Base-by-base conservation (phyloP, 768 basidiomycete genomes). In the Panaeolus cyanescens region DNA sequence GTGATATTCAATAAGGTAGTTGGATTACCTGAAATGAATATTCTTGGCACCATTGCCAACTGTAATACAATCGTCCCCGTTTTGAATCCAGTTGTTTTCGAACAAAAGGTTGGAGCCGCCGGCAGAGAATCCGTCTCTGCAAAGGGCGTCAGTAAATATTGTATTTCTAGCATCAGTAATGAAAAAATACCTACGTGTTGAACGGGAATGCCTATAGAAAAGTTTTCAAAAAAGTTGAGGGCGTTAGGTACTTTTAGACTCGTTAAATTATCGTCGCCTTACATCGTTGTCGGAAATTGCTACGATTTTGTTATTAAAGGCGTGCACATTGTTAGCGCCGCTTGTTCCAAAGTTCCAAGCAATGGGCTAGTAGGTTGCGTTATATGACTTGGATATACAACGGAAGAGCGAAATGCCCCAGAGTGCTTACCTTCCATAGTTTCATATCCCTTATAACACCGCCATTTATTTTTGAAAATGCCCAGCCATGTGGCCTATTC, bases 21-120 rank as follows among this genome's bases (percentile, higher is more conserved):
- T 53, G 10, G 60, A 67, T 15, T 25, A 79, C 79, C 77, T 72
- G 72, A 81, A 86, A 59, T 77, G 75, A 40, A 87, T 83, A 59
- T 85, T 83, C 61, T 79, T 82, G 2, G 84, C 82, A 15, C 85
- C 85, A 64, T 72, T 85, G 0, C 81, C 80, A 40, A 87, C 83
- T 3, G 86, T 83, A 20, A 88, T 66, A 55, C 86, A 88, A 67
- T 88, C 86, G 59, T 88, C 86, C 3, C 85, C 86, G 58, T 87
- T 88, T 54, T 79, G 74, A 37, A 89, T 74, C 61, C 80, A 68
- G 59, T 87, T 87, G 66, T 83, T 75, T 66, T 87, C 86, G 62
- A 88, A 85, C 1, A 87, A 72, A 64, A 87, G 68, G 66, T 87
- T 79, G 3, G 77, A 80, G 12, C 86, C 86, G 12, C 80, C 81